phyloP scores from a whole-genome alignment of 2,329 filamentous ascomycete genomes.

The Phialophora expanda region DNA sequence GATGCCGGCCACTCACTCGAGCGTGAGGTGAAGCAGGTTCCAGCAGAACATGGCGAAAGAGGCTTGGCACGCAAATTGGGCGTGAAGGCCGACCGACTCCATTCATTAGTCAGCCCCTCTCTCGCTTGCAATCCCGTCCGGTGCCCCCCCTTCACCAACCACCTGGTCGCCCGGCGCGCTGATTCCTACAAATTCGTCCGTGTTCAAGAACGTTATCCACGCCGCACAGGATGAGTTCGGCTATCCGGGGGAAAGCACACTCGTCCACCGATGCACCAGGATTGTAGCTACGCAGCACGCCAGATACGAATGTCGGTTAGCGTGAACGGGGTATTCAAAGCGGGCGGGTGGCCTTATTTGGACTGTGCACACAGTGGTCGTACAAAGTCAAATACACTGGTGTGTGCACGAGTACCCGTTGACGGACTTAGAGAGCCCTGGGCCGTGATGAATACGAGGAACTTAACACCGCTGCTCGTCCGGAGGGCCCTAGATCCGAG shows the following conservation, averaged over 20 bases:
- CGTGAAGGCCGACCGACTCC: neutral
- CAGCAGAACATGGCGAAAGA: neutral
- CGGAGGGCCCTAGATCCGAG: neutral
- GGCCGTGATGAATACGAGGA: neutral
- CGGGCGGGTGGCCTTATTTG: neutral
- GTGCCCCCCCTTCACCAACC: neutral
- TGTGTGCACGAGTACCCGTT: neutral
- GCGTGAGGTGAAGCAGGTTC: neutral
- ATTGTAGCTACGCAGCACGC: neutral
- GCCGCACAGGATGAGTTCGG: neutral
- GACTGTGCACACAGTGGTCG: neutral
- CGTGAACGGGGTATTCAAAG: neutral
- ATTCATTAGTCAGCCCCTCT: neutral
- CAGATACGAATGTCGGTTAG: neutral
- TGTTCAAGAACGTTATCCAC: neutral
- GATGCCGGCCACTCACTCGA: no score
- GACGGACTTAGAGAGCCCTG: neutral
- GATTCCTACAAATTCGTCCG: neutral
- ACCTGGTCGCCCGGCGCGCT: neutral
- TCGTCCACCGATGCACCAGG: neutral
- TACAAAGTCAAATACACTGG: neutral
- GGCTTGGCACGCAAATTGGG: neutral
- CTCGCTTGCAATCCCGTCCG: neutral
- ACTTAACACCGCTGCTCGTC: neutral
- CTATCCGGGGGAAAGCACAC: neutral